Evolutionary conservation across 2,329 filamentous ascomycete genomes (phyloP), one percentile per base, ranked within the genome.

Genomic region (Cadophora sp.): DNA sequence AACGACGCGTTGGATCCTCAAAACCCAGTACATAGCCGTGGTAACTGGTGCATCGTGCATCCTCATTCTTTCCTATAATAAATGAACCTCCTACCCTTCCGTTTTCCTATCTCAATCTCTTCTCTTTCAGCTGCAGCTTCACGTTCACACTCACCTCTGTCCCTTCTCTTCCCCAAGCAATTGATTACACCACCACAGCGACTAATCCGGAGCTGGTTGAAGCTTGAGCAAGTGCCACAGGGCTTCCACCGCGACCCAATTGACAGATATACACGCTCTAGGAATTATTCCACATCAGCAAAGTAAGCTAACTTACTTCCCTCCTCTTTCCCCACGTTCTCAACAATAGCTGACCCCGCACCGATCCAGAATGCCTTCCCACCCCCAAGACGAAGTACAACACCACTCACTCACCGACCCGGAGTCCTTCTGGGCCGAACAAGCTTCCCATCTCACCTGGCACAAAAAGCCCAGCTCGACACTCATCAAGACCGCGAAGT

Each of bases 361-460:
- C 45, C 18, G 58, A 36, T 47, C 20, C 58, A 72, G 59, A 59
- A 76, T 76, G 76, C 8, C 72, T 18, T 61, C 71, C 48, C 75
- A 76, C 63, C 74, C 71, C 9, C 76, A 78, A 73, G 75, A 78
- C 70, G 73, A 75, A 73, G 72, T 76, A 51, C 76, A 77, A 59
- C 45, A 69, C 33, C 74, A 71, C 68, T 94, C 92, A 62, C 84
- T 96, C 59, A 78, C 80, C n/a, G 81, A 91, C 70, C 92, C 92
- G 0, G 86, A 91, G 69, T 76, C 80, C 6, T 96, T 96, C 80
- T 97, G 93, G 93, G 81, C 81, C 24, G 83, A 84, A 64, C 92
- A 96, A 76, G 93, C 93, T 5, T 83, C 87, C 53, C 86, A 91
- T 24, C 82, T 98, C 3, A 81, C 91, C 78, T 97, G 94, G 94